A percentile compares a stretch with the other conserved stretches of the same genome.
These are phyloP conservation scores for Tephrocybe sp. DNA, from an alignment of 768 basidiomycete species.

Conservation along the genomic window DNA sequence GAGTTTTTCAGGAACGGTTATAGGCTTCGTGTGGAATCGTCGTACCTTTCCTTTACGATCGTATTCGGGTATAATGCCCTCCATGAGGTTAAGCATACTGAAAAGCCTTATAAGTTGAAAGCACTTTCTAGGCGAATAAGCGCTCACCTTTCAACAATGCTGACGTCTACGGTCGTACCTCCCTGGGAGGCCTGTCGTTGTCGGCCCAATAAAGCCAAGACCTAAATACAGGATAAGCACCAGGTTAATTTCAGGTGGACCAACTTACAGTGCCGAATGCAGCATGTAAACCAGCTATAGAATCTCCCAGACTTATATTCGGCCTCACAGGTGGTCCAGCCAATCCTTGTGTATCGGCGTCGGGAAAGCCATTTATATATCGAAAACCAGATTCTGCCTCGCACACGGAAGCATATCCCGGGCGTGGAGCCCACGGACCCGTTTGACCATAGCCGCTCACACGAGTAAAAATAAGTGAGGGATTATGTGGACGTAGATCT, in stretches of 20 bases:
- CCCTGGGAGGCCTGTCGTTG: constrained; percentile 34
- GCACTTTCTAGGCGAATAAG: neutral
- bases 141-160: constrained; percentile 64
- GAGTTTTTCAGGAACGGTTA: neutral
- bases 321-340: constrained; percentile 65
- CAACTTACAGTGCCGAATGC: constrained; percentile 67
- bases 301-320: constrained; percentile 72
- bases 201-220: constrained; percentile 52
- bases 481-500: constrained; percentile 68
- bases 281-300: constrained; percentile 68
- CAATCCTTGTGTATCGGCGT: constrained; percentile 48
- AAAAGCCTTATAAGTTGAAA: neutral
- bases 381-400: constrained; percentile 76
- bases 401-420: constrained; percentile 73
- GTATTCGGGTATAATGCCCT: constrained; percentile 73
- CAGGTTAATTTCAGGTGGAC: neutral
- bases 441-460: constrained; percentile 77
- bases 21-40: neutral
- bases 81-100: constrained; percentile 77
- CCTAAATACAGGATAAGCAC: constrained; percentile 25
- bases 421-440: constrained; percentile 67
- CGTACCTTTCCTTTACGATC: constrained; percentile 66
- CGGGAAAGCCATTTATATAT: constrained; percentile 66
- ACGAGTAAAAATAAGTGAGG: constrained; percentile 87
- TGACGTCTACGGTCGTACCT: constrained; percentile 68